Base-by-base conservation (phyloP, 208 protist genomes). In the Acanthamoeba castellanii region DNA sequence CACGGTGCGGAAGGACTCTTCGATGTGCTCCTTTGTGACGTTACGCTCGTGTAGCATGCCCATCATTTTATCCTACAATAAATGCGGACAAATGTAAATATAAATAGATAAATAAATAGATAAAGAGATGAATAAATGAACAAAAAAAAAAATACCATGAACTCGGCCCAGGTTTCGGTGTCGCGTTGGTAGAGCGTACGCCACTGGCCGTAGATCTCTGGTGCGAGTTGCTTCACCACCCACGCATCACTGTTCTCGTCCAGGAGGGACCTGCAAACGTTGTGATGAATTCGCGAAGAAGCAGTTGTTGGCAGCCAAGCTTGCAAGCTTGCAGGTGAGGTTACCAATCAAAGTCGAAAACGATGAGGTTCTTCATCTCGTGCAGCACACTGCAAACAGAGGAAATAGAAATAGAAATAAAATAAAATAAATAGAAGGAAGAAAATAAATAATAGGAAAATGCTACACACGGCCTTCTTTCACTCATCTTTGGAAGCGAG, bases 291-390 rank as follows among this genome's bases (percentile, higher is more conserved):
- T n/a, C 2, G 32, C n/a, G n/a, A n/a, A 64, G 1, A 13, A 61
- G 16, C 4, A 1, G 34, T 37, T 55, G 45, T 20, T 16, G 8
- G 5, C 8, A 84, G 37, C 27, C 32, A 42, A 42, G 30, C n/a
- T n/a, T n/a, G n/a, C n/a, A n/a, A n/a, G n/a, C n/a, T n/a, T n/a
- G n/a, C n/a, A 66, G 5, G 59, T n/a, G 59, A 18, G 14, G 14
- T 66, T 91, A 91, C 84, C 84, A 91, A 30, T 91, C 84, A 70
- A 91, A 91, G 27, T 91, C 84, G 30, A 91, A 91, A n/a, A 91
- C 84, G 18, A 91, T 42, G 6, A 91, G 34, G 57, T 91, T 85
- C 76, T 85, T 85, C 30, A 55, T 55, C 30, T 72, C 66, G 37
- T 42, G 37, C 8, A n/a, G 64, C 52, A 57, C 52, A 57, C 52